Percentiles rank a stretch among this genome's conserved stretches.
Evolutionary conservation across 2,329 filamentous ascomycete genomes (phyloP).

Genomic region (Byssothecium circinans): DNA sequence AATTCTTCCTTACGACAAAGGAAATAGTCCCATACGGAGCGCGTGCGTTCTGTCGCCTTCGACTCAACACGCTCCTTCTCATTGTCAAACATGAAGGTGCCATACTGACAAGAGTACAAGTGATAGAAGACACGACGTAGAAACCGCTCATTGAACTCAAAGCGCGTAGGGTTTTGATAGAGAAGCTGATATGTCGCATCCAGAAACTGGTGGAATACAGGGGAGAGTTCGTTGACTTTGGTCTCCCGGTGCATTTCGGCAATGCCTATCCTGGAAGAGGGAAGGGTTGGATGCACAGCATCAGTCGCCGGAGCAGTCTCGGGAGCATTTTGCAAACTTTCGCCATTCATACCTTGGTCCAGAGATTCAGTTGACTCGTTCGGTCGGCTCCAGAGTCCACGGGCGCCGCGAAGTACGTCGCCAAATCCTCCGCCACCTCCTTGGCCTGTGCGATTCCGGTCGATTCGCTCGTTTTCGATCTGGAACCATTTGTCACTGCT

Average conservation of each 20-base stretch:
- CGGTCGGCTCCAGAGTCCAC: constrained; percentile 84
- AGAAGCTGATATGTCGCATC: constrained; percentile 91
- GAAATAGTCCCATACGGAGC: constrained; percentile 96
- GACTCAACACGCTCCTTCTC: constrained; percentile 82
- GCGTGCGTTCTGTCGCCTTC: constrained; percentile 68
- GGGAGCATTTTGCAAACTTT: constrained; percentile 50
- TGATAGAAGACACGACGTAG: constrained; percentile 87
- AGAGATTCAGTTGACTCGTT: constrained; percentile 66
- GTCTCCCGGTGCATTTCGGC: constrained; percentile 68
- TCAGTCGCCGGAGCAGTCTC: constrained; percentile 50
- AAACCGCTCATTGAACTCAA: constrained; percentile 96
- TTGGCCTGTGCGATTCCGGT: constrained; percentile 45
- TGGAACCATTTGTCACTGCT: constrained; percentile 94
- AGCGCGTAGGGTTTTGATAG: constrained; percentile 80
- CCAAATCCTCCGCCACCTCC: constrained; percentile 75
- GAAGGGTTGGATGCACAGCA: constrained; percentile 33
- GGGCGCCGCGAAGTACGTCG: constrained; percentile 80
- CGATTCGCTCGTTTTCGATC: constrained; percentile 76
- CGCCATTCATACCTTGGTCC: constrained; percentile 60
- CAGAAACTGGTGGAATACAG: constrained; percentile 96
- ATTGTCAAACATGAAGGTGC: constrained; percentile 93
- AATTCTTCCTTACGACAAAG: constrained; percentile 79
- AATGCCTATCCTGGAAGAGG: constrained; percentile 40
- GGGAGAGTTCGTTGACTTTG: constrained; percentile 85
- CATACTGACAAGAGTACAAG: constrained; percentile 93